Conservation (phyloP, 345 rosid species). For the Salix purpurea region DNA sequence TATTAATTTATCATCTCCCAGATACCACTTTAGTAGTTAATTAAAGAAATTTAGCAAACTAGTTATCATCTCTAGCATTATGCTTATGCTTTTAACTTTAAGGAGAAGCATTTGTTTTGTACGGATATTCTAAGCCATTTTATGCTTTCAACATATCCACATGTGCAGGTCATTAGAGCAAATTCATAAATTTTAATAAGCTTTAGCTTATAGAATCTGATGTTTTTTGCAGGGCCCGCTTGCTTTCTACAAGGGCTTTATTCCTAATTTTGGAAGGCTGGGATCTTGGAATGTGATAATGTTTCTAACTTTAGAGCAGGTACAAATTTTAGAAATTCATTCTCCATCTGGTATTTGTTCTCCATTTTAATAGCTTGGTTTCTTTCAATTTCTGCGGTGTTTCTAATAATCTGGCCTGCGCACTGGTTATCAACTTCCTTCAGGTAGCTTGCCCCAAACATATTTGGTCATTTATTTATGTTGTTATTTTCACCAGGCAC, state of each 20-base stretch:
- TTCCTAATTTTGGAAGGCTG: slow-evolving; percentile 81
- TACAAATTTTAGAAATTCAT: slow-evolving; percentile 17
- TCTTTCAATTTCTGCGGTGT: not conserved
- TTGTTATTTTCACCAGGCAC: not conserved
- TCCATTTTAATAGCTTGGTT: not conserved
- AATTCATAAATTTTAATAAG: not conserved
- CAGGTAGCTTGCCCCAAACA: not conserved
- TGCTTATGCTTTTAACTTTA: not conserved
- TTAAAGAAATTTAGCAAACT: not conserved
- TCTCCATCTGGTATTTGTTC: not conserved
- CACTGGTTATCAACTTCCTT: not conserved
- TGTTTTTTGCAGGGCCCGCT: slow-evolving; percentile 55
- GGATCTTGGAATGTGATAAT: slow-evolving; percentile 93
- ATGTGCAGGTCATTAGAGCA: not conserved
- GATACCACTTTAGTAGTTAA: not conserved
- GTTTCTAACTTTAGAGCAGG: slow-evolving; percentile 95
- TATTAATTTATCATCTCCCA: not conserved
- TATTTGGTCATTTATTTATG: not conserved
- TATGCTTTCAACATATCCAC: not conserved
- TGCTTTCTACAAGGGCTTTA: slow-evolving; percentile 90
- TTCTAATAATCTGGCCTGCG: not conserved
- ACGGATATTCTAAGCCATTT: not conserved
- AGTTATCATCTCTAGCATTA: not conserved
- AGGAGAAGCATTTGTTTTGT: not conserved
- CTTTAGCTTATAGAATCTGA: not conserved